Percentiles rank a stretch among this genome's conserved stretches.
phyloP scores from a whole-genome alignment of 2,329 filamentous ascomycete genomes.

The Beauveria rudraprayagi region DNA sequence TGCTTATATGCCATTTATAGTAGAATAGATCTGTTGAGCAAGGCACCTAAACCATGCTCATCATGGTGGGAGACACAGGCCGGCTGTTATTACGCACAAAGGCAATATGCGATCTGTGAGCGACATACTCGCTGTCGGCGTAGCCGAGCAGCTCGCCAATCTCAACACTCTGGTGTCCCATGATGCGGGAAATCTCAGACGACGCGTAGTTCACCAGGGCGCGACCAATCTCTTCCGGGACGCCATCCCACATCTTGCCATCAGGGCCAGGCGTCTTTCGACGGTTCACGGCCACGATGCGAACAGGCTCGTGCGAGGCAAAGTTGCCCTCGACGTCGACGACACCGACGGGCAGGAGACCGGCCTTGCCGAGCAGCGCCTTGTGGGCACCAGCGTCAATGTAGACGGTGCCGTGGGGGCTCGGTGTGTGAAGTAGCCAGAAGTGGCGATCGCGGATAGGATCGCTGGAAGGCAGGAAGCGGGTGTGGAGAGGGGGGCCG shows the following conservation, averaged over 20 bases:
- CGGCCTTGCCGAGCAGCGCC: slow-evolving; percentile 75
- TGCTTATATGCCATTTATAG: slow-evolving; percentile 4
- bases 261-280: slow-evolving; percentile 31
- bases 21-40: neutral
- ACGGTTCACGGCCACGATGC: slow-evolving; percentile 70
- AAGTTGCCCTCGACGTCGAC: slow-evolving; percentile 85
- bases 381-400: slow-evolving; percentile 84
- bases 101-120: slow-evolving; percentile 78
- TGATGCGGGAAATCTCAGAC: slow-evolving; percentile 73
- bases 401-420: slow-evolving; percentile 82
- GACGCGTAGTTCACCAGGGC: slow-evolving; percentile 92
- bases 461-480: slow-evolving; percentile 76
- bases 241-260: slow-evolving; percentile 41
- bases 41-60: slow-evolving; percentile 9
- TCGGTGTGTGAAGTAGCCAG: slow-evolving; percentile 90
- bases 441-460: slow-evolving; percentile 92
- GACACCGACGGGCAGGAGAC: slow-evolving; percentile 83
- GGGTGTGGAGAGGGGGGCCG: slow-evolving; percentile 70
- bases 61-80: slow-evolving; percentile 39
- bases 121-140: slow-evolving; percentile 90
- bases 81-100: slow-evolving; percentile 53
- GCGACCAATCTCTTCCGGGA: slow-evolving; percentile 68
- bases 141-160: slow-evolving; percentile 79
- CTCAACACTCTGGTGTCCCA: slow-evolving; percentile 73
- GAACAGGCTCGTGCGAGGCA: slow-evolving; percentile 85